These are phyloP conservation scores for Alternaria viburni DNA, from an alignment of 2,329 filamentous ascomycete species.

Conservation along the genomic window DNA sequence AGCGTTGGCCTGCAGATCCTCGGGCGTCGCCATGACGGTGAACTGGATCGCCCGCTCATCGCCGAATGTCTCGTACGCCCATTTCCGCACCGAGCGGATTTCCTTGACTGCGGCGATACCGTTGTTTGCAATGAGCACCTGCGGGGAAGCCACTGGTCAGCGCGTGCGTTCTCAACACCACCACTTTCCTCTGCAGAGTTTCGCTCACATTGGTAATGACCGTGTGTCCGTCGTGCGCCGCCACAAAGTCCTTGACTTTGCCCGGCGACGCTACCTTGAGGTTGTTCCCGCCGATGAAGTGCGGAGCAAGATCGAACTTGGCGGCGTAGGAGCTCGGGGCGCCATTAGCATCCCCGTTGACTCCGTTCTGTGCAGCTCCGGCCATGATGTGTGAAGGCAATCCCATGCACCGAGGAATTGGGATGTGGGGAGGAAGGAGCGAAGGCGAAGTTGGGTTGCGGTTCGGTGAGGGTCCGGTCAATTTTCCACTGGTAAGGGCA, in stretches of 20 bases:
- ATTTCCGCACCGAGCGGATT: slow-evolving; percentile 98
- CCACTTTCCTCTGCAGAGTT: background rate
- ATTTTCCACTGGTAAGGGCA: slow-evolving; percentile 28
- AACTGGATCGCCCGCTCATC: slow-evolving; percentile 98
- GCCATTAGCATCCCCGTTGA: slow-evolving; percentile 59
- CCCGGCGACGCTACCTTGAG: slow-evolving; percentile 81
- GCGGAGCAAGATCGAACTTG: slow-evolving; percentile 81
- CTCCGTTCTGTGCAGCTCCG: slow-evolving; percentile 39
- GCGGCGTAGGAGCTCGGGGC: slow-evolving; percentile 72
- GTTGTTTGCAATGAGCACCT: slow-evolving; percentile 99
- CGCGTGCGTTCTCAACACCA: slow-evolving; percentile 1
- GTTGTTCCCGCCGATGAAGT: slow-evolving; percentile 96
- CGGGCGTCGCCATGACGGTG: slow-evolving; percentile 98
- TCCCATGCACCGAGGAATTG: slow-evolving; percentile 34
- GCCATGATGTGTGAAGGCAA: slow-evolving; percentile 41
- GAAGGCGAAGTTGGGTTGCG: slow-evolving; percentile 14
- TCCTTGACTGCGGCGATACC: slow-evolving; percentile 99
- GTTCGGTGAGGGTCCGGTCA: slow-evolving; percentile 27
- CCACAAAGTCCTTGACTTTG: slow-evolving; percentile 95
- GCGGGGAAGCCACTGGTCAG: slow-evolving; percentile 28
- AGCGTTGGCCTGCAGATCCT: slow-evolving; percentile 95
- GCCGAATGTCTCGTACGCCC: slow-evolving; percentile 99
- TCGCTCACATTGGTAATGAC: slow-evolving; percentile 92
- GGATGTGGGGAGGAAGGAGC: slow-evolving; percentile 15
- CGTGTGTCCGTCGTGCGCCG: slow-evolving; percentile 87